Percentiles rank a stretch among this genome's conserved stretches.
These are phyloP conservation scores for Tilletia horrida DNA, from an alignment of 1,284 basidiomycete species.

Conservation along the genomic window DNA sequence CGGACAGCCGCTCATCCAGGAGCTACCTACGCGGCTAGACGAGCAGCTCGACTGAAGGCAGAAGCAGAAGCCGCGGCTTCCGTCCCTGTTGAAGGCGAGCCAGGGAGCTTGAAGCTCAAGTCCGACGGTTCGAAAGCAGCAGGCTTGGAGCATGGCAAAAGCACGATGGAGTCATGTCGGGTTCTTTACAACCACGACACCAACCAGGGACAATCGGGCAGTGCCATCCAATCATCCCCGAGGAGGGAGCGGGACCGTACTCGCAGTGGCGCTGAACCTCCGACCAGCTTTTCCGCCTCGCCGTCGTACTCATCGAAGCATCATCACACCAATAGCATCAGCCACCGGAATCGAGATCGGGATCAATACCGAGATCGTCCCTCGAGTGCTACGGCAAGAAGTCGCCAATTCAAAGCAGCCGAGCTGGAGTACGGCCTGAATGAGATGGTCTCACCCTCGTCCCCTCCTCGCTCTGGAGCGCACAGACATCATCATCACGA, in stretches of 20 bases:
- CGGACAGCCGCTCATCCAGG: background rate
- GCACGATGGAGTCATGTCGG: slow-evolving; percentile 1
- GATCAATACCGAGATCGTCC: too few species aligned
- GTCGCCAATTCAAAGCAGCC: background rate
- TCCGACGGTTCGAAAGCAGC: too few species aligned
- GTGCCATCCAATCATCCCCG: background rate
- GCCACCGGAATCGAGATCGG: background rate
- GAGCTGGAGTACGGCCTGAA: slow-evolving; percentile 14
- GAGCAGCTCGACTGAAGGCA: background rate
- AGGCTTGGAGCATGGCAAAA: background rate
- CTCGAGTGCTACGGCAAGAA: background rate
- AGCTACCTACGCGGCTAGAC: slow-evolving; percentile 6
- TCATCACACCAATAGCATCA: background rate
- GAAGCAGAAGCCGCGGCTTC: background rate
- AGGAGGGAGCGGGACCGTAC: background rate
- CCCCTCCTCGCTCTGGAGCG: background rate
- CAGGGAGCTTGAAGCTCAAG: too few species aligned
- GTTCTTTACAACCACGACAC: background rate
- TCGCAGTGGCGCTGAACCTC: background rate
- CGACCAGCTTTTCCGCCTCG: background rate
- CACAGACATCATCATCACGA: background rate
- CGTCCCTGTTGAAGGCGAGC: background rate
- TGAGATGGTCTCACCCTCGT: too few species aligned
- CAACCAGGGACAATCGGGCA: background rate
- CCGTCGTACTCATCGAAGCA: background rate